Evolutionary conservation across 768 basidiomycete species (phyloP).

Genomic region (Rhizopogon vinicolor): DNA sequence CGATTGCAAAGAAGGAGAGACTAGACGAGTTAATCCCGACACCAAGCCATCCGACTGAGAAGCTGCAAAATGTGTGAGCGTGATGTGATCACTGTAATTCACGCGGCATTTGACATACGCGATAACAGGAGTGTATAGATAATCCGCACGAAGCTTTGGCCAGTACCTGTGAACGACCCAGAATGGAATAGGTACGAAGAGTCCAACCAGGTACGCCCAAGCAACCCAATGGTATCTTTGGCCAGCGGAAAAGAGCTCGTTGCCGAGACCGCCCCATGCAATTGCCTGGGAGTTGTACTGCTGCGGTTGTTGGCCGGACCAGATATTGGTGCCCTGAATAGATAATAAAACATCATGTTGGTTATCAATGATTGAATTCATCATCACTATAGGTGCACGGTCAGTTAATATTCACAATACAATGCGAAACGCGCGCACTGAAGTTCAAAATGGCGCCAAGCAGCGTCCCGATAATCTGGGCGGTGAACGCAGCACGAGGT

Average conservation of each 20-base stretch:
- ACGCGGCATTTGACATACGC: conserved; percentile 21
- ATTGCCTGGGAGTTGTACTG: conserved; percentile 53
- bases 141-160: conserved; percentile 42
- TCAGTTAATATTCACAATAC: not conserved
- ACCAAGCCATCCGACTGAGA: conserved; percentile 41
- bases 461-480: conserved; percentile 52
- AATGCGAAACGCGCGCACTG: conserved; percentile 18
- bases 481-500: conserved; percentile 58
- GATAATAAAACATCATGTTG: conserved; percentile 50
- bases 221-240: conserved; percentile 49
- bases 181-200: conserved; percentile 50
- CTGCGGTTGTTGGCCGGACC: conserved; percentile 52
- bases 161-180: conserved; percentile 41
- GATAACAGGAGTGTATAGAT: conserved; percentile 44
- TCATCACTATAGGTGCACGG: conserved; percentile 40
- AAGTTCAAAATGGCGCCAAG: conserved; percentile 47
- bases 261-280: conserved; percentile 54
- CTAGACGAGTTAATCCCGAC: conserved; percentile 53
- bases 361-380: conserved; percentile 51
- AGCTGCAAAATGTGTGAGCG: conserved; percentile 9
- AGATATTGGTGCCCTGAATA: conserved; percentile 55
- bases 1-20: conserved; percentile 45
- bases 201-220: conserved; percentile 42
- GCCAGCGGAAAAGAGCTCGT: conserved; percentile 38
- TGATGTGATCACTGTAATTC: not conserved